Evolutionary conservation across 1,284 basidiomycete genomes (phyloP), one percentile per base, ranked within the genome.

Genomic region (Pseudozyma thailandica): DNA sequence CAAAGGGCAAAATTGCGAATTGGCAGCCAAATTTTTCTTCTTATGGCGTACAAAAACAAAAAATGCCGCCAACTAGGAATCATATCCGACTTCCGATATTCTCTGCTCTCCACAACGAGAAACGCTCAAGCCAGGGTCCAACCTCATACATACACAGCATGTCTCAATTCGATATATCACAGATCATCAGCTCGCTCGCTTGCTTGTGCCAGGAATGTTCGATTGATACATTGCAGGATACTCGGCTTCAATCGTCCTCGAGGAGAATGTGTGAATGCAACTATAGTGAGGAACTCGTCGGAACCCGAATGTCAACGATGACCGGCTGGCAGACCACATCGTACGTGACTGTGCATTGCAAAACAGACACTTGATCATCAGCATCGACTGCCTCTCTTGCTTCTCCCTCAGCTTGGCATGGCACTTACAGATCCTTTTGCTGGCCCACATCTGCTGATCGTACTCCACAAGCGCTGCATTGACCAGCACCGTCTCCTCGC

Each of bases 401-500:
- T 23, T 26, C 12, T 33, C 15, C 9, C 25, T 13, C 15, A 16
- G 15, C 7, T 26, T 7, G 28, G n/a, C 38, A 6, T 31, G 30
- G n/a, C 18, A 59, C 66, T 59, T 49, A 70, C 59, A 63, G 1
- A 48, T 49, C 2, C 48, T 10, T 2, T 54, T 16, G 5, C 26
- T 33, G 4, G 53, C 45, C 54, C 57, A 62, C 45, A 51, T 50
- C 0, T 51, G 41, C 57, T 50, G 54, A 38, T 76, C 62, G 46
- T 71, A 64, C 21, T 76, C 74, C 10, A 72, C 74, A 30, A 74
- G 12, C 28, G 74, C 74, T 5, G 74, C 61, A 31, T 76, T 76
- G 18, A 72, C 62, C 15, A 72, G 26, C 30, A 72, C 43, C 18
- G 71, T 74, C 26, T 61, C 60, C 4, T 61, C 23, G 18, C 21